phyloP scores from a whole-genome alignment of 1,139 yeast genomes.

The Scheffersomyces cryptocercus region DNA sequence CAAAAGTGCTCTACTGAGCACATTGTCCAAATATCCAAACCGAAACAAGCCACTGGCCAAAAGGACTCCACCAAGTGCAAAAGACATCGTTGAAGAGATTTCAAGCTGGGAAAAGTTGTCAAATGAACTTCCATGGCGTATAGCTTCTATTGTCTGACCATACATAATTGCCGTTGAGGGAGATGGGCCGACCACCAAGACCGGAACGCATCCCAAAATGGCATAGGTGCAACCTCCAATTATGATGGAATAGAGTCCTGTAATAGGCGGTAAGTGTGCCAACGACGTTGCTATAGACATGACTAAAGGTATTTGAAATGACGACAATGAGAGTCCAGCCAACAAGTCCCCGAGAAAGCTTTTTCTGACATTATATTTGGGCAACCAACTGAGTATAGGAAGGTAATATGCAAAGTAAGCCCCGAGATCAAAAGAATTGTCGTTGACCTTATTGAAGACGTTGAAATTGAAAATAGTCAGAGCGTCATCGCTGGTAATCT shows the following conservation, averaged over 20 bases:
- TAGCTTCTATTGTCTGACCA: constrained; percentile 28
- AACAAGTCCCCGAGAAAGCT: constrained; percentile 28
- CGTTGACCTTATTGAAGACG: constrained; percentile 3
- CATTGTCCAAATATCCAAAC: constrained; percentile 33
- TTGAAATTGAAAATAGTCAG: constrained; percentile 8
- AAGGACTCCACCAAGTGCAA: constrained; percentile 26
- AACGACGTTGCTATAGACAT: constrained; percentile 36
- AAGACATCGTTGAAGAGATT: constrained; percentile 26
- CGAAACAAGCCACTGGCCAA: constrained; percentile 30
- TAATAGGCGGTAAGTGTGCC: constrained; percentile 33
- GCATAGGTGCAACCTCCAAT: constrained; percentile 30
- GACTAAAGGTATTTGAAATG: constrained; percentile 37
- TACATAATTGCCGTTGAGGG: constrained; percentile 35
- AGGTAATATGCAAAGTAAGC: constrained; percentile 34
- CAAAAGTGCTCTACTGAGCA: constrained; percentile 31
- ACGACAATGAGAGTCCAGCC: constrained; percentile 36
- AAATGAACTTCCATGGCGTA: constrained; percentile 17
- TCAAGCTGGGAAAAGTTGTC: constrained; percentile 19
- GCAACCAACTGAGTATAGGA: constrained; percentile 36
- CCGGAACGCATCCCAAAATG: constrained; percentile 34
- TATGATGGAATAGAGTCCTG: constrained; percentile 32
- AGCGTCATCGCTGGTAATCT: constrained; percentile 9
- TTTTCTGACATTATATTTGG: constrained; percentile 18
- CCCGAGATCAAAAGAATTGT: constrained; percentile 16
- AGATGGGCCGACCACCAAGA: constrained; percentile 36